Percentiles rank a stretch among this genome's conserved stretches.
Conservation (phyloP, 2,329 filamentous ascomycete genomes). For the Cladosporium sp. region DNA sequence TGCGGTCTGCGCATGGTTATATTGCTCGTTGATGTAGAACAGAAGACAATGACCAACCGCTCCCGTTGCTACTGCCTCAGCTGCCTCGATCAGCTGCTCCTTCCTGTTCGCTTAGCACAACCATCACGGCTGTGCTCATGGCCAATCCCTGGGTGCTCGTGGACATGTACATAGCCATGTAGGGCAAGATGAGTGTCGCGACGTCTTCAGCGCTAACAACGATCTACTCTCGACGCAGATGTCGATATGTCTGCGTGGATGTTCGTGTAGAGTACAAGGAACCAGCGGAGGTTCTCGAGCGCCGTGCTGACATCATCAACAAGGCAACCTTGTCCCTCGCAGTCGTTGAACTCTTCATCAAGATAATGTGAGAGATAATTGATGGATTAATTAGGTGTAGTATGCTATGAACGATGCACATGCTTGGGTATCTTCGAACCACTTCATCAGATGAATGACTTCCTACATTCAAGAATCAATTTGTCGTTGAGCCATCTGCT, state of each 20-base stretch:
- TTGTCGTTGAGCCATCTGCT: constrained; percentile 15
- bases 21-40: background rate
- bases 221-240: no score
- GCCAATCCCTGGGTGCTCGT: no score
- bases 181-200: no score
- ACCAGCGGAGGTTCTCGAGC: no score
- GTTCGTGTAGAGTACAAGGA: no score
- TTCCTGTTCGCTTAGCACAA: background rate
- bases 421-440: background rate
- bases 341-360: no score
- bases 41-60: background rate
- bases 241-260: no score
- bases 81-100: constrained; percentile 1
- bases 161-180: no score
- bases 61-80: background rate
- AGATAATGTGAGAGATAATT: no score
- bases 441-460: background rate
- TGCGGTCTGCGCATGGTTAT: constrained; percentile 3
- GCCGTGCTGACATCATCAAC: no score
- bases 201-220: no score
- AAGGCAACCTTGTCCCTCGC: no score
- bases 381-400: background rate
- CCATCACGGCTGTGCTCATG: background rate
- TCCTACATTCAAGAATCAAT: background rate
- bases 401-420: background rate